Percentiles rank a stretch among this genome's conserved stretches.
These are phyloP conservation scores for Linanthus parryae DNA, from an alignment of 148 eudicot genomes.

Conservation along the genomic window DNA sequence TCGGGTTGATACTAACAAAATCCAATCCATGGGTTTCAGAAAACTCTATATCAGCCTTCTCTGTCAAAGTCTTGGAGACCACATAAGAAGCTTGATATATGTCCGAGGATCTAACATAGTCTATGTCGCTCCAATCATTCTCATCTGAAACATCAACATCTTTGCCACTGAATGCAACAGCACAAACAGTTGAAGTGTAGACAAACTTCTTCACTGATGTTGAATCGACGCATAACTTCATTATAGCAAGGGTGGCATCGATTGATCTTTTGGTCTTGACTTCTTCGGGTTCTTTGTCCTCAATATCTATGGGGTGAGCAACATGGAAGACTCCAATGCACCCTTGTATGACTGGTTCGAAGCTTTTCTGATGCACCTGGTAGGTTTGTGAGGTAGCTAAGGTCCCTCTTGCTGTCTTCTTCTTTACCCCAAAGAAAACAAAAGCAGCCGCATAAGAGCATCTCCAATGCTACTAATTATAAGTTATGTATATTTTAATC, in stretches of 20 bases:
- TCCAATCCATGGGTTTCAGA: constrained; percentile 35
- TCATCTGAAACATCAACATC: constrained; percentile 16
- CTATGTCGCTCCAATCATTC: constrained; percentile 29
- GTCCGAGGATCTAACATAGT: constrained; percentile 12
- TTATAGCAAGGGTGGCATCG: constrained; percentile 20
- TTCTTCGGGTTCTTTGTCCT: constrained; percentile 30
- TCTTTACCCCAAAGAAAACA: not conserved
- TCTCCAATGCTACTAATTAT: not conserved
- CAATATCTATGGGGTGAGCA: constrained; percentile 33
- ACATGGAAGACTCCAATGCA: constrained; percentile 48
- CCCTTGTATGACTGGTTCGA: constrained; percentile 26
- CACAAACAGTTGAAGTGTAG: constrained; percentile 31
- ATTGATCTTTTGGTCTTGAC: constrained; percentile 21
- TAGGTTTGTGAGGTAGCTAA: constrained; percentile 36
- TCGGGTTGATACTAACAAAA: constrained; percentile 28
- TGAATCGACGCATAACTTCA: constrained; percentile 27
- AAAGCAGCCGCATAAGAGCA: not conserved
- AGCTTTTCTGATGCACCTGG: constrained; percentile 39
- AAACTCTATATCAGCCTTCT: constrained; percentile 35
- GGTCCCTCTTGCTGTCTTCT: constrained; percentile 28
- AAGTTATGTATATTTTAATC: no score
- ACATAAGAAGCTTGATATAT: constrained; percentile 15
- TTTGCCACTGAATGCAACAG: constrained; percentile 13
- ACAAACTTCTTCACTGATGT: constrained; percentile 40
- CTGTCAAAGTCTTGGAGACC: constrained; percentile 34